A percentile compares a stretch with the other conserved stretches of the same genome.
These are phyloP conservation scores for Calonectria multiphialidica DNA, from an alignment of 2,329 filamentous ascomycete genomes.

Conservation along the genomic window DNA sequence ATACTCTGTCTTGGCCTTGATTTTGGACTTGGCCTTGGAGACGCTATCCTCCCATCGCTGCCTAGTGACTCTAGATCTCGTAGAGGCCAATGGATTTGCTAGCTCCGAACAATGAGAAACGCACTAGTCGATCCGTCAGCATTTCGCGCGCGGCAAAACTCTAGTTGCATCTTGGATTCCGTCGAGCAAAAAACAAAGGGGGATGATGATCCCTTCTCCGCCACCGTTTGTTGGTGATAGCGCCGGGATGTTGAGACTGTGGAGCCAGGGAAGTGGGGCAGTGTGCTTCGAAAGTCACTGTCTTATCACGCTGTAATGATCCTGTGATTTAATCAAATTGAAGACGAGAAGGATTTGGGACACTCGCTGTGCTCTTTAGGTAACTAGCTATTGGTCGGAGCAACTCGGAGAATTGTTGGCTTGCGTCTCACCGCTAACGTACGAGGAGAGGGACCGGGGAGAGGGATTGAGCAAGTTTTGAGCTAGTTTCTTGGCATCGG, in stretches of 20 bases:
- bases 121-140: not conserved
- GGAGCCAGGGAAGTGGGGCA: not conserved
- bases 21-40: not conserved
- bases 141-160: not conserved
- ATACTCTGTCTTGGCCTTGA: not conserved
- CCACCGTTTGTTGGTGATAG: not conserved
- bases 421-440: not conserved
- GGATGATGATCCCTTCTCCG: not conserved
- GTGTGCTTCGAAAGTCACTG: not conserved
- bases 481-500: conserved; percentile 14
- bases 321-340: not conserved
- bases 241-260: not conserved
- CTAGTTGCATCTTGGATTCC: not conserved
- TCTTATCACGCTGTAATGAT: not conserved
- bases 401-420: not conserved
- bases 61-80: not conserved
- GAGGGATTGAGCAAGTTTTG: not conserved
- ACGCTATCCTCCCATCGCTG: too few relatives aligned
- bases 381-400: not conserved
- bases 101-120: not conserved
- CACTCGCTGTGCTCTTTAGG: not conserved
- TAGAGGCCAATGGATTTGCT: not conserved
- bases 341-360: not conserved
- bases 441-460: not conserved
- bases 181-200: not conserved